Evolutionary conservation across 2,329 filamentous ascomycete species (phyloP).

Genomic region (Claviceps cyperi): DNA sequence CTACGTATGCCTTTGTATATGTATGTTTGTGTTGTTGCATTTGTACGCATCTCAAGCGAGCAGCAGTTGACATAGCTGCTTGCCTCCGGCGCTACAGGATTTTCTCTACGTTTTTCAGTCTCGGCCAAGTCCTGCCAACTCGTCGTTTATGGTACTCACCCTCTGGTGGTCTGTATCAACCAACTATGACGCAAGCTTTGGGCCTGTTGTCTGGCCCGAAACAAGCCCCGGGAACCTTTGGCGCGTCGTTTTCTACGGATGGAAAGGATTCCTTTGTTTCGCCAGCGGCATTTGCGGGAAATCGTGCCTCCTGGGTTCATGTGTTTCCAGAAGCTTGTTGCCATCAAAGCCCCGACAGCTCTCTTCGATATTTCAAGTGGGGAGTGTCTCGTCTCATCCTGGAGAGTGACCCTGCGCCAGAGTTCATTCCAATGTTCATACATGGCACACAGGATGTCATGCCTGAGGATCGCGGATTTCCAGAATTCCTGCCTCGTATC

Average conservation of each 20-base stretch:
- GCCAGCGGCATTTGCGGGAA: conserved; percentile 55
- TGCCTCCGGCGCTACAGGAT: conserved; percentile 29
- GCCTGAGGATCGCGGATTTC: conserved; percentile 68
- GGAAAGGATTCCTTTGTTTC: conserved; percentile 51
- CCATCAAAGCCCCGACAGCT: conserved; percentile 66
- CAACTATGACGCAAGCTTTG: conserved; percentile 74
- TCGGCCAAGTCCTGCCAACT: conserved; percentile 81
- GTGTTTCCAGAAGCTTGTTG: conserved; percentile 93
- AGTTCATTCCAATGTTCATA: conserved; percentile 87
- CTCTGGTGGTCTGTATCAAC: conserved; percentile 76
- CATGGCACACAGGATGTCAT: conserved; percentile 81
- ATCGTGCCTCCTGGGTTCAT: conserved; percentile 75
- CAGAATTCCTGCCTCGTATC: conserved; percentile 64
- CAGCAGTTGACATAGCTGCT: not conserved
- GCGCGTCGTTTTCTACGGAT: conserved; percentile 47
- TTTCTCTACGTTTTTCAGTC: conserved; percentile 65
- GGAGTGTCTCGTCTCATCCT: conserved; percentile 82
- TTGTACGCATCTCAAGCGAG: not conserved
- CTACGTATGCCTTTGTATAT: too few species aligned
- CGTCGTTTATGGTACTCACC: conserved; percentile 68
- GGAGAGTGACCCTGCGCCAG: conserved; percentile 73
- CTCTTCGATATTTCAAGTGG: conserved; percentile 97
- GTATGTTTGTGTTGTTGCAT: too few species aligned
- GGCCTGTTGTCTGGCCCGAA: conserved; percentile 53
- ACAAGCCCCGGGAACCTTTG: conserved; percentile 33